Evolutionary conservation across 345 rosid species (phyloP), one percentile per base, ranked within the genome.

Genomic region (Balakata baccata): DNA sequence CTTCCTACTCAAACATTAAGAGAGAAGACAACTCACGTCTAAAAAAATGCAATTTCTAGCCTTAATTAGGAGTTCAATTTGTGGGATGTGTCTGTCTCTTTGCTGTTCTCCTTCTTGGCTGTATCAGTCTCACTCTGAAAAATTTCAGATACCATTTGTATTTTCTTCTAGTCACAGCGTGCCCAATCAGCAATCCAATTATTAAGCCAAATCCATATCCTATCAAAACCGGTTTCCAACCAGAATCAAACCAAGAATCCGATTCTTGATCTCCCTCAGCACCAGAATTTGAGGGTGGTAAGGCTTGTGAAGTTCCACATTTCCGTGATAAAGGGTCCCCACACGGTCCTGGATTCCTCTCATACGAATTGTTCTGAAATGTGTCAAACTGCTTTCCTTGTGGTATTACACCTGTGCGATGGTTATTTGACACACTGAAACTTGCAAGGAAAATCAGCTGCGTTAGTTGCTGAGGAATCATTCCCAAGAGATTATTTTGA

Each of bases 401-500:
- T 10, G 66, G 67, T 60, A 46, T 60, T 3, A 46, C 5, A 5
- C 74, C 67, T 16, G 5, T 18, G 1, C 60, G 57, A 18, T 47
- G 18, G 25, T 71, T 47, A n/a, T 3, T 3, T 2, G 67, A 71
- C 25, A 60, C 45, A 8, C 25, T 1, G 37, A 60, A 34, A n/a
- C 60, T 14, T 0, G 46, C 20, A 25, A 71, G 66, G 45, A 59
- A 71, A 45, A 16, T 46, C 14, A 47, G 45, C 0, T n/a, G 57
- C 29, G 17, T 14, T 45, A 41, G 16, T n/a, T 59, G 25, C 43
- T 23, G 45, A 13, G 74, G 74, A 59, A 71, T 71, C 13, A 43
- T 43, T 11, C 41, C 66, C 0, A 34, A 60, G 12, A 71, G 57
- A 23, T 59, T 71, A 34, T 71, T 69, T 2, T 39, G 46, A 9